Evolutionary conservation across 352 stramenopile species (phyloP), one percentile per base, ranked within the genome.

Genomic region (Peronospora belbahrii): DNA sequence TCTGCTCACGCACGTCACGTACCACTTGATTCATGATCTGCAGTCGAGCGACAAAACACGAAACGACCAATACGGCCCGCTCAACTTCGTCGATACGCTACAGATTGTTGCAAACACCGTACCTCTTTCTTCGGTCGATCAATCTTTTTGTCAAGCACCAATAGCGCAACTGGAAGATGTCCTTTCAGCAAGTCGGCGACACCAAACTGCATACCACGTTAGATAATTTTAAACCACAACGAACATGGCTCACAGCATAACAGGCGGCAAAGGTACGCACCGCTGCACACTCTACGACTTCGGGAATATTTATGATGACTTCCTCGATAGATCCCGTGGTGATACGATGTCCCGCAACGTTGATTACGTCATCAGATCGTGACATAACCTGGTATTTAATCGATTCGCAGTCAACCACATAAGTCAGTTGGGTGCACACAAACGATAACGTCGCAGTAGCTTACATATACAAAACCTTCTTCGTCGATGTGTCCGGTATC

Each of bases 321-420:
- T 95, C 83, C 70, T 97, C 88, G 31, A 97, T 92, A 8, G 70
- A 78, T 31, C 84, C 88, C 13, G 85, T 95, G 32, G 68, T 85
- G 3, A 97, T 70, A 13, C 87, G 69, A 46, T 97, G 87, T 4
- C 85, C 88, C 0, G 85, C 73, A 23, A 91, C 82, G 39, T 96
- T 96, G 45, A 97, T 95, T 31, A 95, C 74, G 52, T 97, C 88
- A 61, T 97, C 87, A 5, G 78, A 93, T 56, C 88, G 61, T 7
- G 75, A 85, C 83, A 96, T 96, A 24, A 97, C 83, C 74, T 85
- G 44, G 0, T 4, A 25, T 44, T 19, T 19, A 27, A 24, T 28
- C 8, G 24, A 28, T 30, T 45, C 24, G 31, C 35, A 51, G 0
- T 22, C 41, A 19, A 19, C 44, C 33, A 32, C 30, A 13, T 22